Conservation (phyloP, 2,329 filamentous ascomycete genomes). For the Penicillium sp. region DNA sequence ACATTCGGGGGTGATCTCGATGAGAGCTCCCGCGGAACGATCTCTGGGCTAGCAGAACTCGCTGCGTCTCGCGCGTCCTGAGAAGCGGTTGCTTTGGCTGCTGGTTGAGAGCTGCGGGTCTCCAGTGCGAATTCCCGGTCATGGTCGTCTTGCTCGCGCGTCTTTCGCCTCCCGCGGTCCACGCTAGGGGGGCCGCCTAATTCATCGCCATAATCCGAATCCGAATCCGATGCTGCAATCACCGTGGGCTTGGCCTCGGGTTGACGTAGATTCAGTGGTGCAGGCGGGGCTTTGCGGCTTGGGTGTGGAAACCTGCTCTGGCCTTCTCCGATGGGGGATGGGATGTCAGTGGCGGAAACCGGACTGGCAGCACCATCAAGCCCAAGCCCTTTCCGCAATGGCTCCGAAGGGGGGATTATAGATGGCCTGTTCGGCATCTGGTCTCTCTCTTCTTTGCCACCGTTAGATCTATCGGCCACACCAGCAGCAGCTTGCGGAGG, state of each 20-base stretch:
- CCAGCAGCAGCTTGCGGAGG: constrained; percentile 36
- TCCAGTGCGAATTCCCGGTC: constrained; percentile 72
- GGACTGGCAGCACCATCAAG: constrained; percentile 20
- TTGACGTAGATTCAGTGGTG: constrained; percentile 72
- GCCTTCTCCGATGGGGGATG: constrained; percentile 18
- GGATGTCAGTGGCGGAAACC: constrained; percentile 19
- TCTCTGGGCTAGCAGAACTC: constrained; percentile 32
- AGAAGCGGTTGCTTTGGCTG: constrained; percentile 3
- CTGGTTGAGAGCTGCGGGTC: constrained; percentile 46
- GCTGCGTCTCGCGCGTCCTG: constrained; percentile 13
- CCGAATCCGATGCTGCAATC: constrained; percentile 59
- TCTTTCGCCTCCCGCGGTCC: constrained; percentile 75
- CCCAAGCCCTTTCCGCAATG: constrained; percentile 15
- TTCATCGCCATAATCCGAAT: constrained; percentile 82
- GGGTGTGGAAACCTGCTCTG: constrained; percentile 54
- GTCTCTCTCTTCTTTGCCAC: neutral
- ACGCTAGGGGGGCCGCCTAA: constrained; percentile 63
- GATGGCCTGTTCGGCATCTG: constrained; percentile 1
- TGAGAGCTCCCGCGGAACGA: constrained; percentile 56
- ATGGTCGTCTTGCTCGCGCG: constrained; percentile 82
- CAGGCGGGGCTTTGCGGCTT: constrained; percentile 79
- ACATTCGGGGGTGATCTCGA: constrained; percentile 31
- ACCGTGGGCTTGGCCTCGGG: constrained; percentile 46
- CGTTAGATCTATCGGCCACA: constrained; percentile 2
- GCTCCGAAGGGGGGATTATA: constrained; percentile 8